Base-by-base conservation (phyloP, 495 filamentous ascomycete genomes). In the Peziza echinospora region DNA sequence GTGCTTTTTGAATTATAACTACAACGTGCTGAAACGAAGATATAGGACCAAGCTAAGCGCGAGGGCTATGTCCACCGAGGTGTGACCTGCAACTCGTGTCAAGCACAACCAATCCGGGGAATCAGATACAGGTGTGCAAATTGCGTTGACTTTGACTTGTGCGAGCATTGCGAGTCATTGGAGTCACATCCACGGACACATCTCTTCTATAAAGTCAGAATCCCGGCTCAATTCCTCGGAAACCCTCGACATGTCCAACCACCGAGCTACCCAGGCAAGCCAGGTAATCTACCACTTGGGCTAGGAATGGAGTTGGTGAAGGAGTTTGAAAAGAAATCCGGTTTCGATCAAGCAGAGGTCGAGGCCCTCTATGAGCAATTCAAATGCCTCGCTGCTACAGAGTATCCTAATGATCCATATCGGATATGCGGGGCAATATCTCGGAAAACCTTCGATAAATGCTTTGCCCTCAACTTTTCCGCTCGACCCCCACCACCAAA, bases 291-390 rank as follows among this genome's bases (percentile, higher is more conserved):
- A 47, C 68, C 71, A 7, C 70, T 70, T n/a, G 71, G 66, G 30
- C 68, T 94, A 2, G 72, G 75, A 5, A 69, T 72, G 21, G 58
- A 70, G 17, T 57, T 84, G 4, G 73, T 76, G 25, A 67, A 72
- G 43, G 73, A 74, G 44, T 66, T 93, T 44, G 72, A 73, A 21
- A 68, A 71, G 28, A 76, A 82, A 22, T 83, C 80, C 13, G 73
- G 71, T 13, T 86, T 86, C 50, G 84, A 92, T 58, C 71, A 73
- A 25, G 74, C 80, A 2, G 82, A 93, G 57, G 63, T 96, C 2
- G 84, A 96, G 62, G 89, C 84, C 24, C 72, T 89, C 23, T 96
- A 84, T 78, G 87, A 94, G 54, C 91, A 94, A 55, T 96, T 91
- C 71, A 82, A 79, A 7, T 93, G 83, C 50, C 72, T 93, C 53